Evolutionary conservation across 352 stramenopile species (phyloP), one percentile per base, ranked within the genome.

Genomic region (Thalassiosira mediterranea): DNA sequence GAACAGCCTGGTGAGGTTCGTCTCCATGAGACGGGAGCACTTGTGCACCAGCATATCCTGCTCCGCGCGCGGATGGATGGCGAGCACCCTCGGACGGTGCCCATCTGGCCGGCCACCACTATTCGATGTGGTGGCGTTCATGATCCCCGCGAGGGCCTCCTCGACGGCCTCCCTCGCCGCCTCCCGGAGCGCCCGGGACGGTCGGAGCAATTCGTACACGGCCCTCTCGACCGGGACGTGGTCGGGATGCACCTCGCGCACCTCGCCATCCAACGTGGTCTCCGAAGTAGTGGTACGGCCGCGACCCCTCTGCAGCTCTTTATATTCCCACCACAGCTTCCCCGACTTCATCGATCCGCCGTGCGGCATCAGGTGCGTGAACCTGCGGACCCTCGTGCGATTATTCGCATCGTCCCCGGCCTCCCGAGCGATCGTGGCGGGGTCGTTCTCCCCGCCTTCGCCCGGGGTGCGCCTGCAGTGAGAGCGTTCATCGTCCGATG

Each of bases 31-130:
- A 37, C 56, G 62, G 21, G 37, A 52, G 53, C 85, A 91, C 4
- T 47, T 37, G 61, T 91, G 85, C n/a, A 11, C 37, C 51, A 90
- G 51, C 82, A 91, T 91, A 26, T 89, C 82, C 11, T 84, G 42
- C 66, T 91, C 85, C 4, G 89, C 47, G 21, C 85, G 72, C 8
- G 82, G 76, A 79, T 91, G 85, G 8, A 91, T 46, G 15, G 80
- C 82, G 23, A 89, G n/a, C n/a, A 82, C 28, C 34, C 44, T 4
- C 0, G 51, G 53, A 40, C 21, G 5, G 3, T 7, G 29, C 23
- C 37, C 37, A 15, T 44, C 37, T 15, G 15, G 15, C 19, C 42
- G 26, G 23, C 15, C 21, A 15, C n/a, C 3, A 26, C 19, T 42
- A 28, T 2, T 1, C n/a, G 25, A 54, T n/a, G n/a, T n/a, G n/a